Conservation (phyloP, 805 yeast genomes). For the Metschnikowia vanudenii region DNA sequence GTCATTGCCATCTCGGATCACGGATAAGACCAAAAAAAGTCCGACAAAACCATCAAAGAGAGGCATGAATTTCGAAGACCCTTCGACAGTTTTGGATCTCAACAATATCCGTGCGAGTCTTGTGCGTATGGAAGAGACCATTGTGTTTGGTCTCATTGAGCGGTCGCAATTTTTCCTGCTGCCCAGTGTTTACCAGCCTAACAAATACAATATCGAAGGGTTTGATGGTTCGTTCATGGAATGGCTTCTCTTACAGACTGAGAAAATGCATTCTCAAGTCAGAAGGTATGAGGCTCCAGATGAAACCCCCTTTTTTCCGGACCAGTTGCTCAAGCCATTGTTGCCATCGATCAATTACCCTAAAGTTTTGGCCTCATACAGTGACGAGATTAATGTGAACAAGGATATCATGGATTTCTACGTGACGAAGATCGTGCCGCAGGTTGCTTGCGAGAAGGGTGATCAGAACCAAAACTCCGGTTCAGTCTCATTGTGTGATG, state of each 20-base stretch:
- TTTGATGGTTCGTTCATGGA: slow-evolving; percentile 83
- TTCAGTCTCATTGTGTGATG: slow-evolving; percentile 79
- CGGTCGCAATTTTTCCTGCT: slow-evolving; percentile 83
- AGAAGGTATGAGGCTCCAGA: slow-evolving; percentile 94
- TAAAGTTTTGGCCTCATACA: slow-evolving; percentile 67
- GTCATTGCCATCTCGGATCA: background rate
- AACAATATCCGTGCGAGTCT: slow-evolving; percentile 80
- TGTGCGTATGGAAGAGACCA: slow-evolving; percentile 94
- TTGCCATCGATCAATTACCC: slow-evolving; percentile 83
- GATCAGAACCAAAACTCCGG: slow-evolving; percentile 88
- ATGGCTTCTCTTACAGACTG: slow-evolving; percentile 77
- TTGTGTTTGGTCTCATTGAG: slow-evolving; percentile 88
- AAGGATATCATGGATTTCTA: slow-evolving; percentile 64
- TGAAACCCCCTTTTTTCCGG: slow-evolving; percentile 85
- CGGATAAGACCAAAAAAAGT: background rate
- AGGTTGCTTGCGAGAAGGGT: slow-evolving; percentile 60
- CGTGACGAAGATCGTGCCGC: slow-evolving; percentile 71
- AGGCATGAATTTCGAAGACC: slow-evolving; percentile 78
- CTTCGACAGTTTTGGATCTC: slow-evolving; percentile 77
- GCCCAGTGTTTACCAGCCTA: slow-evolving; percentile 66
- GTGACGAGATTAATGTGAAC: slow-evolving; percentile 75
- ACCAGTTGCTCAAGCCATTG: slow-evolving; percentile 61
- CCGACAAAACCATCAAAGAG: slow-evolving; percentile 2
- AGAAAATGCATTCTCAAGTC: slow-evolving; percentile 62
- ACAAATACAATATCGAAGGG: slow-evolving; percentile 58